These are phyloP conservation scores for Uronychia setigera DNA, from an alignment of 73 alveolate species.

Conservation along the genomic window DNA sequence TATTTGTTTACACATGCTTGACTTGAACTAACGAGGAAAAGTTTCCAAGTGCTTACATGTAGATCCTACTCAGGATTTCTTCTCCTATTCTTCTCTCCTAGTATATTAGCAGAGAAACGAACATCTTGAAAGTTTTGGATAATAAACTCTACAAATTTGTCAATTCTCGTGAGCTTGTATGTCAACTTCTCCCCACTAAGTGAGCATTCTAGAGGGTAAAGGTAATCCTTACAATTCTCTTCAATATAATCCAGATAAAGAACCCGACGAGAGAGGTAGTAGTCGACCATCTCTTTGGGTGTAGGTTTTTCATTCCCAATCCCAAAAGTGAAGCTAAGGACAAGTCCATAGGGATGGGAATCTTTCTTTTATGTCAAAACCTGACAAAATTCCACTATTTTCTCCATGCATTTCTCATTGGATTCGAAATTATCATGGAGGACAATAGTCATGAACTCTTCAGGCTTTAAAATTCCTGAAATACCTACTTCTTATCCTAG, in stretches of 20 bases:
- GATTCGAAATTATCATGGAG: neutral
- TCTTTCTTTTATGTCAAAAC: neutral
- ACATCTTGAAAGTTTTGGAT: neutral
- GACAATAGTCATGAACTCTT: neutral
- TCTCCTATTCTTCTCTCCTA: neutral
- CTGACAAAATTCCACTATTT: neutral
- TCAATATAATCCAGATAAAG: neutral
- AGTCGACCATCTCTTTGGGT: conserved; percentile 1
- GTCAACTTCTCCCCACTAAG: neutral
- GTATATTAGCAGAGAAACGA: neutral
- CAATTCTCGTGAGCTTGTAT: neutral
- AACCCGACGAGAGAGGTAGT: neutral
- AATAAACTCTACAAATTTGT: neutral
- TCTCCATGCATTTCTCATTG: neutral
- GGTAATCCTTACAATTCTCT: neutral
- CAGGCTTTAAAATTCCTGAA: neutral
- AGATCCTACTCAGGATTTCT: neutral
- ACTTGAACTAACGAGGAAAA: neutral
- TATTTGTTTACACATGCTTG: neutral
- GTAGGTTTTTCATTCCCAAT: neutral
- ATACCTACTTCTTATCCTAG: neutral
- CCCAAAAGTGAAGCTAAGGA: neutral
- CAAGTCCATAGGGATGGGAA: neutral
- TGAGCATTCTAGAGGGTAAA: neutral
- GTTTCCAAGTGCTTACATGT: neutral